Conservation (phyloP, 768 basidiomycete species). For the Leccinum arenicola region DNA sequence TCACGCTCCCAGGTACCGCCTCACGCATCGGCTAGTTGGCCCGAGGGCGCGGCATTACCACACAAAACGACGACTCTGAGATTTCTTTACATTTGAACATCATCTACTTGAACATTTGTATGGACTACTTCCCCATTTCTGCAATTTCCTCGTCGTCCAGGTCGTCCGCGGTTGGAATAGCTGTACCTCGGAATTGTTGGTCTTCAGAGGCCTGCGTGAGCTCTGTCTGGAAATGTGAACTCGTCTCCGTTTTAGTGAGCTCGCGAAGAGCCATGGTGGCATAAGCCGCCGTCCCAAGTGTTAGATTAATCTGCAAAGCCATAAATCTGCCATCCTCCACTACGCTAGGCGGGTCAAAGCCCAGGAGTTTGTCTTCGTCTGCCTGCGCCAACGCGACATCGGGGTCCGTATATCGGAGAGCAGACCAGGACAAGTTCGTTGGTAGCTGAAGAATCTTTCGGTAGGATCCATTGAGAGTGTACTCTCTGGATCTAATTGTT, state of each 20-base stretch:
- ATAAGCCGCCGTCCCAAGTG: constrained; percentile 89
- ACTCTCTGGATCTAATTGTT: constrained; percentile 58
- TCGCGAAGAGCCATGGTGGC: constrained; percentile 98
- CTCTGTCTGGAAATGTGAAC: constrained; percentile 83
- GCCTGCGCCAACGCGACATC: constrained; percentile 89
- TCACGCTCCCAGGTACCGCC: not conserved
- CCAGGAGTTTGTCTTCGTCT: constrained; percentile 90
- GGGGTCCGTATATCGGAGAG: constrained; percentile 88
- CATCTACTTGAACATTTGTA: not conserved
- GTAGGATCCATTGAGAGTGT: constrained; percentile 90
- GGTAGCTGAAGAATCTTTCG: constrained; percentile 89
- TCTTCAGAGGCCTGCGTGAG: constrained; percentile 79
- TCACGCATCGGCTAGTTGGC: not conserved
- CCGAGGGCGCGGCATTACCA: not conserved
- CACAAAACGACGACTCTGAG: not conserved
- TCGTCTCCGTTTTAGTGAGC: constrained; percentile 93
- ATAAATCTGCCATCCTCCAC: constrained; percentile 76
- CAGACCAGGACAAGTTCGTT: constrained; percentile 74
- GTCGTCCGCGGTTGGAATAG: constrained; percentile 23
- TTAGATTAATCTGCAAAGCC: constrained; percentile 82
- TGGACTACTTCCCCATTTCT: constrained; percentile 6
- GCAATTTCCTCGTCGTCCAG: constrained; percentile 17
- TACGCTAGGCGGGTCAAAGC: constrained; percentile 67
- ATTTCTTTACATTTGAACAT: not conserved
- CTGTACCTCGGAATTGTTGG: constrained; percentile 70